A percentile compares a stretch with the other conserved stretches of the same genome.
Evolutionary conservation across 2,329 filamentous ascomycete genomes (phyloP).

Genomic region (Fusarium lyarnte): DNA sequence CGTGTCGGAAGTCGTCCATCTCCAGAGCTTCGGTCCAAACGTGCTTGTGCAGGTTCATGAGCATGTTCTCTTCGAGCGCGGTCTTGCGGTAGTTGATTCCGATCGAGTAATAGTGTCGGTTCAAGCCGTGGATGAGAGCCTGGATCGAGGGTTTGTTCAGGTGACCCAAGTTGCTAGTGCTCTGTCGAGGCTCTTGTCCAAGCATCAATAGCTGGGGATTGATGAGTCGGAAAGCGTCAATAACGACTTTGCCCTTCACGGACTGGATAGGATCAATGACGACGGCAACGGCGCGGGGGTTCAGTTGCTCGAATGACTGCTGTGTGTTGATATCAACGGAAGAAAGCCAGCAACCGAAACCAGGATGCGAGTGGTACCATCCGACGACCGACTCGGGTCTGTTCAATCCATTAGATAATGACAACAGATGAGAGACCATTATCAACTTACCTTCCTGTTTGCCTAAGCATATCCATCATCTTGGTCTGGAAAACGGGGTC

Average conservation of each 20-base stretch:
- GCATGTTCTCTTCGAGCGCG: constrained; percentile 97
- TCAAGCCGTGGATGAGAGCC: constrained; percentile 96
- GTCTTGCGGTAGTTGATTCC: constrained; percentile 99
- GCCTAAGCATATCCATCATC: constrained; percentile 99
- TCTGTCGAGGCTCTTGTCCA: constrained; percentile 96
- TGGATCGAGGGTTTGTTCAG: constrained; percentile 99
- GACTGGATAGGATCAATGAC: constrained; percentile 99
- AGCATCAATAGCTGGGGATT: constrained; percentile 98
- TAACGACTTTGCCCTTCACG: constrained; percentile 99
- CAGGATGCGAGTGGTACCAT: constrained; percentile 99
- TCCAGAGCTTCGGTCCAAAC: constrained; percentile 98
- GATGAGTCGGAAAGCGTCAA: constrained; percentile 98
- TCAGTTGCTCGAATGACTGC: constrained; percentile 99
- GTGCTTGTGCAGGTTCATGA: constrained; percentile 99
- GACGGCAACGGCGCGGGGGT: constrained; percentile 93
- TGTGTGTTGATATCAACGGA: constrained; percentile 99
- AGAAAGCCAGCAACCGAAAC: constrained; percentile 98
- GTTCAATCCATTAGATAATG: constrained; percentile 23
- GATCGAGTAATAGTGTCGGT: constrained; percentile 99
- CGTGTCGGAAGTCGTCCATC: constrained; percentile 93
- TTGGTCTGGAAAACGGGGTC: constrained; percentile 99
- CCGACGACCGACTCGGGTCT: constrained; percentile 97
- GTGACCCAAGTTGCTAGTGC: constrained; percentile 96
- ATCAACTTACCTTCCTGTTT: constrained; percentile 84
- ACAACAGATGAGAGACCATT: background rate